Evolutionary conservation across 164 flowering plant species (phyloP).

Genomic region (Santalum album): DNA sequence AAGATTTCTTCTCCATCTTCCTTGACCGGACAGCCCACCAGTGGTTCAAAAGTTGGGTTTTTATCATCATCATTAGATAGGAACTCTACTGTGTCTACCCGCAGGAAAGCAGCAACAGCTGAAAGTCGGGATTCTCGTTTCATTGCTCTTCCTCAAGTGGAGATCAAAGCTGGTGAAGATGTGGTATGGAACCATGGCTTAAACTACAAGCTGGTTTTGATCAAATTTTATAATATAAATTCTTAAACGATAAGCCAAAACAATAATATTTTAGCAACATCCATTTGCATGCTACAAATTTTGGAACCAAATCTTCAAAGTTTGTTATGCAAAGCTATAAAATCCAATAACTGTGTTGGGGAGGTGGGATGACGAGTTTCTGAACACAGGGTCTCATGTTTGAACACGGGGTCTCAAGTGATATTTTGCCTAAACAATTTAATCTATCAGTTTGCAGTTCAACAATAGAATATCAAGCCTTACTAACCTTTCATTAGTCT

Average conservation of each 20-base stretch:
- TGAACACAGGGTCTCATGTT: no score
- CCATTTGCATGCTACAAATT: no score
- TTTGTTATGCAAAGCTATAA: no score
- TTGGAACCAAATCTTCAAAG: no score
- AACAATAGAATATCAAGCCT: no score
- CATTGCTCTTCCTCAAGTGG: conserved; percentile 88
- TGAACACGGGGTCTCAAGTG: no score
- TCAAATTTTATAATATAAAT: background rate
- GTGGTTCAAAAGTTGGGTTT: conserved; percentile 48
- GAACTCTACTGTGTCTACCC: conserved; percentile 50
- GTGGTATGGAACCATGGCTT: conserved; percentile 45
- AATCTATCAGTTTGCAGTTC: no score
- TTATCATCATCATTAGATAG: conserved; percentile 52
- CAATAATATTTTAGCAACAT: background rate
- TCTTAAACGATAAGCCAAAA: background rate
- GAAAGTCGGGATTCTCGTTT: conserved; percentile 80
- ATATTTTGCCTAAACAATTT: no score
- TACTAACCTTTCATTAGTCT: no score
- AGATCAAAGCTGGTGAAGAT: conserved; percentile 84
- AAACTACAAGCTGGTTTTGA: no score
- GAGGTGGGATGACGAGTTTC: no score
- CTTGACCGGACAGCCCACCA: conserved; percentile 47
- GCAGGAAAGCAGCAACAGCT: conserved; percentile 50
- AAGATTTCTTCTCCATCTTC: conserved; percentile 49
- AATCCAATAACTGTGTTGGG: no score